Evolutionary conservation across 2,329 filamentous ascomycete genomes (phyloP).

Genomic region (Massarina eburnea): DNA sequence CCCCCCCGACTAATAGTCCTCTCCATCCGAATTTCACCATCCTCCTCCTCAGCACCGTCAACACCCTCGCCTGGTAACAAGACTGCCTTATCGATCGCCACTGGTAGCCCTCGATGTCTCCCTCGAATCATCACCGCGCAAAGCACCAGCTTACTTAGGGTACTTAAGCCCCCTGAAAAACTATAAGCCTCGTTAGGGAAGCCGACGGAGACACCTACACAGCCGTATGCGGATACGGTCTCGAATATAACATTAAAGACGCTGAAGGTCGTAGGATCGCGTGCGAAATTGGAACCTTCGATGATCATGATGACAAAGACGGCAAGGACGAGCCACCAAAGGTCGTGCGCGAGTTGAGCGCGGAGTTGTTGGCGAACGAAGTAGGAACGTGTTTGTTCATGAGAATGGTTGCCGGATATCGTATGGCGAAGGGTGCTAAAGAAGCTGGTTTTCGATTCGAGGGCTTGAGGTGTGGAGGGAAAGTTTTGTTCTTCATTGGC

Average conservation of each 20-base stretch:
- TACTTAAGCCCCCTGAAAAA: constrained; percentile 53
- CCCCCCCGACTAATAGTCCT: constrained; percentile 15
- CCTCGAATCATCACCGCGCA: constrained; percentile 60
- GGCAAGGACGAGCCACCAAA: constrained; percentile 49
- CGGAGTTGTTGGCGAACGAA: constrained; percentile 49
- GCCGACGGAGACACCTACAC: constrained; percentile 51
- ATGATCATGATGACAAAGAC: constrained; percentile 51
- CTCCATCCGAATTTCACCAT: constrained; percentile 30
- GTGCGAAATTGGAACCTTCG: constrained; percentile 41
- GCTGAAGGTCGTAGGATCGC: constrained; percentile 39
- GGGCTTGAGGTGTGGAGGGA: not conserved
- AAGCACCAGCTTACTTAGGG: constrained; percentile 56
- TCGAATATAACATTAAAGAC: constrained; percentile 53
- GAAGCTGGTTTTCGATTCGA: not conserved
- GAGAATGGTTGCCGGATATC: constrained; percentile 5
- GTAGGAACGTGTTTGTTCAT: constrained; percentile 34
- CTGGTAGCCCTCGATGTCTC: constrained; percentile 57
- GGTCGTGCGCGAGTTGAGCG: constrained; percentile 50
- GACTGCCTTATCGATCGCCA: constrained; percentile 55
- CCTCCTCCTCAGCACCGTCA: constrained; percentile 39
- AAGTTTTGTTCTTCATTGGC: constrained; percentile 34
- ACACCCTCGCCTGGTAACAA: constrained; percentile 40
- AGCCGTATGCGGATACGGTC: constrained; percentile 42
- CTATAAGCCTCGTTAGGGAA: constrained; percentile 48
- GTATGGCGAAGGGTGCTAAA: constrained; percentile 14